phyloP scores from a whole-genome alignment of 2,329 filamentous ascomycete species.

The Fusarium verticillioides region DNA sequence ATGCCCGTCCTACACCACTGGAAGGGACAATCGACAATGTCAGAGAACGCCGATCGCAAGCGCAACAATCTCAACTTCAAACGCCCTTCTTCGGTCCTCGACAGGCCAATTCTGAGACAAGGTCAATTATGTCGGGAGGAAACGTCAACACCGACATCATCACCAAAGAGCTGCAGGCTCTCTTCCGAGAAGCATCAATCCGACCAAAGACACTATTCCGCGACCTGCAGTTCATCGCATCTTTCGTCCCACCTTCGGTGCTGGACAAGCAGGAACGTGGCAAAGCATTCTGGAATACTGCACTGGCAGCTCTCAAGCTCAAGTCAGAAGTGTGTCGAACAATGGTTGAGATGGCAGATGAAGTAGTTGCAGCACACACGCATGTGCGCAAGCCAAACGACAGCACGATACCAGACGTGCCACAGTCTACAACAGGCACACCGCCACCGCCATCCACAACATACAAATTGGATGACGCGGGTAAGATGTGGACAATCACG shows the following conservation, averaged over 20 bases:
- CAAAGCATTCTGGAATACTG: constrained; percentile 91
- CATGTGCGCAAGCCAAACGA: constrained; percentile 65
- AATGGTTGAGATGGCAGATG: constrained; percentile 72
- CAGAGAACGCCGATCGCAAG: constrained; percentile 73
- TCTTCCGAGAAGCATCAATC: constrained; percentile 75
- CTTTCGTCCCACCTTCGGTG: constrained; percentile 70
- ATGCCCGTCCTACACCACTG: constrained; percentile 59
- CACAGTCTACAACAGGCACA: constrained; percentile 53
- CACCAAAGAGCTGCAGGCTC: constrained; percentile 71
- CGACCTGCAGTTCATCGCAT: constrained; percentile 79
- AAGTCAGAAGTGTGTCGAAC: constrained; percentile 89
- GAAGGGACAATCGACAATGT: constrained; percentile 77
- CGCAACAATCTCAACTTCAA: constrained; percentile 47
- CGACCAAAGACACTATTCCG: constrained; percentile 85
- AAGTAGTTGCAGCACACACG: constrained; percentile 70
- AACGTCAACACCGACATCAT: constrained; percentile 71
- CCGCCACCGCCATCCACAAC: constrained; percentile 65
- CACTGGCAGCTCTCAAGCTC: constrained; percentile 85
- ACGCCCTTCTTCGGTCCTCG: constrained; percentile 50
- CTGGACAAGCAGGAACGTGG: constrained; percentile 71
- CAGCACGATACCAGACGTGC: constrained; percentile 43
- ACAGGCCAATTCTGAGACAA: constrained; percentile 59
- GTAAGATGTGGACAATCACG: constrained; percentile 89
- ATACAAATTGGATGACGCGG: constrained; percentile 82
- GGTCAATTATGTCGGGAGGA: constrained; percentile 61